These are phyloP conservation scores for Tetradesmus obliquus DNA, from an alignment of 139 green algal genomes.

Conservation along the genomic window DNA sequence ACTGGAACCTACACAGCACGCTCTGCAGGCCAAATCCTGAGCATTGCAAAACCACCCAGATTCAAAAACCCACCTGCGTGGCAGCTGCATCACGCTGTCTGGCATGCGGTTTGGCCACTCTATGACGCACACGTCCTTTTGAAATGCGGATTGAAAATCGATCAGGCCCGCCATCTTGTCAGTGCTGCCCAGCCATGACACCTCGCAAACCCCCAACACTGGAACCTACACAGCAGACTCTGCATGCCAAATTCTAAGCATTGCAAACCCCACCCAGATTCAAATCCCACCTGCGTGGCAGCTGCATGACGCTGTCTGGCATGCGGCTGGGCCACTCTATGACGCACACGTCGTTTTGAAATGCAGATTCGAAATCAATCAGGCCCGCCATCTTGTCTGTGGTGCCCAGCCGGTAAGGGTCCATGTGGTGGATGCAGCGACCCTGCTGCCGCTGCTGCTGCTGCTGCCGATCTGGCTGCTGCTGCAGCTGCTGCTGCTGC, in stretches of 20 bases:
- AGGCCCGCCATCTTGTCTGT: slow-evolving; percentile 65
- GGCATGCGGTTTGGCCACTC: slow-evolving; percentile 71
- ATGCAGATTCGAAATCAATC: slow-evolving; percentile 58
- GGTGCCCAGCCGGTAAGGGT: slow-evolving; percentile 63
- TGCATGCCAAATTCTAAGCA: too few species aligned
- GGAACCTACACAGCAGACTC: too few species aligned
- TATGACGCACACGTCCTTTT: slow-evolving; percentile 61
- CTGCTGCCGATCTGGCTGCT: neutral
- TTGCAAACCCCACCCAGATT: too few species aligned
- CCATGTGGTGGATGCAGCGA: slow-evolving; percentile 62
- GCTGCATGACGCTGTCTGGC: slow-evolving; percentile 46
- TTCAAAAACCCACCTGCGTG: neutral
- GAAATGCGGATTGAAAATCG: slow-evolving; percentile 55
- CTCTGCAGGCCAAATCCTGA: too few species aligned
- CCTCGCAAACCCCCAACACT: neutral
- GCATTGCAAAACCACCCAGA: too few species aligned
- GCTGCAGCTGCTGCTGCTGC: slow-evolving; percentile 30
- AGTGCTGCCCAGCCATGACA: neutral
- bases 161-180: slow-evolving; percentile 68
- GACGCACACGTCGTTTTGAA: slow-evolving; percentile 59
- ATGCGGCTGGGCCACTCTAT: slow-evolving; percentile 71
- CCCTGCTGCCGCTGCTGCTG: slow-evolving; percentile 16
- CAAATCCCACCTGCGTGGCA: slow-evolving; percentile 6
- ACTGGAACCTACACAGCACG: too few species aligned
- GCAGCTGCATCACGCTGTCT: slow-evolving; percentile 10